Evolutionary conservation across 441 rosid species (phyloP).

Genomic region (Bruguiera hainesii): DNA sequence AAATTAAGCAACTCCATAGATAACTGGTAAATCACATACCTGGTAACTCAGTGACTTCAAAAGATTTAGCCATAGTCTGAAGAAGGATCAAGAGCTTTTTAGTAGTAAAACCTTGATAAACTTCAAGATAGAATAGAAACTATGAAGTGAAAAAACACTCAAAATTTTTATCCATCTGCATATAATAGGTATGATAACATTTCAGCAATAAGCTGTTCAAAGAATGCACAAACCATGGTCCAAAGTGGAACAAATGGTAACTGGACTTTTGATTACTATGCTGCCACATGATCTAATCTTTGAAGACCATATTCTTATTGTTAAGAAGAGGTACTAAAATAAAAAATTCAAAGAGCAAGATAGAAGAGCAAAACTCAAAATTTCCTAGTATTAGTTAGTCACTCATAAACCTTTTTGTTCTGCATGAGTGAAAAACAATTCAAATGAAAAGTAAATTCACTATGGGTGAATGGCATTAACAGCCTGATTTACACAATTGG

Average conservation of each 20-base stretch:
- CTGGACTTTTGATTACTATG: too few species aligned
- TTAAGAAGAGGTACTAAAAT: neutral
- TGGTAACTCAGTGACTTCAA: conserved; percentile 69
- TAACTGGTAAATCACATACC: conserved; percentile 32
- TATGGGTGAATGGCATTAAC: neutral
- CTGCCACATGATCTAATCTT: too few species aligned
- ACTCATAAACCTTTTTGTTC: neutral
- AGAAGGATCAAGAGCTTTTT: conserved; percentile 6
- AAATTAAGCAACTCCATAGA: neutral
- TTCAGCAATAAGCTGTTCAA: too few species aligned
- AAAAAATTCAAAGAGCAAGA: neutral
- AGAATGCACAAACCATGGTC: too few species aligned
- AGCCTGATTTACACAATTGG: neutral
- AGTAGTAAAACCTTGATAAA: neutral
- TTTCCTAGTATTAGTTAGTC: neutral
- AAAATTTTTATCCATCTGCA: too few species aligned
- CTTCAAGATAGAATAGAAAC: neutral
- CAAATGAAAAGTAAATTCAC: neutral
- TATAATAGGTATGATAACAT: too few species aligned
- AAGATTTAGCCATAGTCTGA: conserved; percentile 59
- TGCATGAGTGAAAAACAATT: neutral
- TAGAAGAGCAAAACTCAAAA: neutral
- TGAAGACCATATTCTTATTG: neutral
- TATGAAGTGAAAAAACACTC: too few species aligned
- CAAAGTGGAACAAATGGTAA: too few species aligned